Evolutionary conservation across 441 rosid genomes (phyloP), one percentile per base, ranked within the genome.

Genomic region (Breynia disticha): DNA sequence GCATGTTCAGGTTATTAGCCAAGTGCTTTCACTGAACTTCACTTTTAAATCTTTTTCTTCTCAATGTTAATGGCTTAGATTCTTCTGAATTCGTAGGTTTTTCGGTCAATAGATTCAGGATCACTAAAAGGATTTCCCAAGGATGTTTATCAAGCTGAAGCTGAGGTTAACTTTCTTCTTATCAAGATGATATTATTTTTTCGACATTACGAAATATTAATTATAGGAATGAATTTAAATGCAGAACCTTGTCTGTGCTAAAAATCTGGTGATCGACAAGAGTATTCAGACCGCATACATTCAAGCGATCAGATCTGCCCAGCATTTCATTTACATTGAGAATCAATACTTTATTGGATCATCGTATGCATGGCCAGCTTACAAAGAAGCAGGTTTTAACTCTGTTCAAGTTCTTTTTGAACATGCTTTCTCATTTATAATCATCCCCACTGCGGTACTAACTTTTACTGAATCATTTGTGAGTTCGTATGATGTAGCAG

Each of bases 331-430:
- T 56, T 86, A 86, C 44, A 89, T 89, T 19, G 97, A 89, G 74
- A 89, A 89, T 62, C 97, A 89, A 48, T 89, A 89, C 69, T 89
- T 89, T 68, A 61, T 89, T 15, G 97, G 97, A 56, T 83, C 95
- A 17, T 86, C 95, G 14, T 86, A 69, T 69, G 87, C 83, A 1
- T 89, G 97, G 97, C 82, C 93, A 16, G 45, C 68, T 52, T 80
- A 79, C 74, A 89, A 78, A 66, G 79, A 74, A 52, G 82, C 93
- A 86, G 97, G 97, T 88, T 60, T 55, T 19, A 45, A 6, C 55
- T 18, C 50, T 59, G 52, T 64, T 59, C 21, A 4, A 42, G 12
- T 52, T 18, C 57, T 6, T 55, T 48, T 60, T 39, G 46, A 19
- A 32, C 16, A n/a, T 1, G 9, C 16, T 13, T 2, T 14, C 13